Conservation (phyloP, 805 yeast genomes). For the Candida sonorensis region DNA sequence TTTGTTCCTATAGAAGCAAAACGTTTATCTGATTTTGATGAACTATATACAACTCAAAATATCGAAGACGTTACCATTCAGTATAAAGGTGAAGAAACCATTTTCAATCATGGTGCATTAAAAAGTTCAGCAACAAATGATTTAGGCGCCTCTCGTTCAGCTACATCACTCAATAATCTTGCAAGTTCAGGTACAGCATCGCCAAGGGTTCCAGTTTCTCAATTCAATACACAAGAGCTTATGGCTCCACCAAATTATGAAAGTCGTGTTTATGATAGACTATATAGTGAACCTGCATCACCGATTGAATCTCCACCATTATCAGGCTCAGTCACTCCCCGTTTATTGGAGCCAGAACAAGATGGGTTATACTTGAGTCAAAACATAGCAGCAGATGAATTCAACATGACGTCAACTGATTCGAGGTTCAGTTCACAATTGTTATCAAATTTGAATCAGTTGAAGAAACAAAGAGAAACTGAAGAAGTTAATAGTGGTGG, state of each 20-base stretch:
- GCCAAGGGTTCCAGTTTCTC: too few relatives aligned
- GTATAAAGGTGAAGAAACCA: conserved; percentile 20
- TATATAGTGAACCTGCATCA: conserved; percentile 59
- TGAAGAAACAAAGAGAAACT: conserved; percentile 42
- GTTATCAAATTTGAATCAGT: conserved; percentile 44
- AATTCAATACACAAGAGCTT: conserved; percentile 35
- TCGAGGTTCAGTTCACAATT: conserved; percentile 27
- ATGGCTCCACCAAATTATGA: conserved; percentile 86
- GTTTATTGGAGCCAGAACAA: too few relatives aligned
- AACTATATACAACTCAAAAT: conserved; percentile 11
- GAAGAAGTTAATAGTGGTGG: too few relatives aligned
- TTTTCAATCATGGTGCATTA: conserved; percentile 18
- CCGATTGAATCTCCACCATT: conserved; percentile 39
- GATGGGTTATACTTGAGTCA: too few relatives aligned
- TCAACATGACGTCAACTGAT: conserved; percentile 21
- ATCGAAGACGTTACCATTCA: conserved; percentile 23
- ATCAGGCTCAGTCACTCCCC: conserved; percentile 29
- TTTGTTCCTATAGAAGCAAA: conserved; percentile 64
- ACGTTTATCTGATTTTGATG: conserved; percentile 23
- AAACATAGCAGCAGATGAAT: conserved; percentile 16
- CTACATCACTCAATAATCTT: too few relatives aligned
- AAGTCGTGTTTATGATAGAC: conserved; percentile 70
- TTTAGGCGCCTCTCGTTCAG: background rate
- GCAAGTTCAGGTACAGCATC: too few relatives aligned
- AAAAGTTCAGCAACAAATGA: conserved; percentile 1